Evolutionary conservation across 305 asterid species (phyloP), one percentile per base, ranked within the genome.

Genomic region (Rubia occidens): DNA sequence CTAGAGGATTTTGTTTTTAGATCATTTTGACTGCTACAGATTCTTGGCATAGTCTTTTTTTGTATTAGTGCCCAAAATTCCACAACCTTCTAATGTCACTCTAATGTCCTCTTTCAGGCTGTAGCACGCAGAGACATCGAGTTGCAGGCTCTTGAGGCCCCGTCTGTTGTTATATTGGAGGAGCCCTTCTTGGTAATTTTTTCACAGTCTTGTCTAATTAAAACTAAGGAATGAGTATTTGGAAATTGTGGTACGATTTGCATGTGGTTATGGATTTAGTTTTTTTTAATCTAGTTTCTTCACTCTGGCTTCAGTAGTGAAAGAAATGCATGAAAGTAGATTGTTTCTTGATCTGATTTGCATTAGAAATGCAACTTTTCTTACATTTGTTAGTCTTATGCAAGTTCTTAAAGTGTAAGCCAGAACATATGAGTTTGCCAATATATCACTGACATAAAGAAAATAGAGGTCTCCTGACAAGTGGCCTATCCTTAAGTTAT

Each of bases 131-230:
- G 86, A 85, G 97, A 90, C 72, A 82, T 93, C 67, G 97, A 88
- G 77, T 76, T 94, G 82, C 86, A 78, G 60, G 85, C 86, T 26
- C 76, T 77, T 81, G 96, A 86, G 78, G 81, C 91, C 54, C 97
- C 98, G 14, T 83, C 95, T 17, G 75, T 78, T 76, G 88, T 93
- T 69, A 79, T 89, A 66, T 64, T 88, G 76, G 96, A 89, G 80
- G 89, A 86, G 75, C 96, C 98, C 67, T 94, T 90, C 80, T 20
- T 79, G 90, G 99, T 94, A 87, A 82, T 74, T 14, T 54, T 61
- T n/a, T 63, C 8, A 40, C 45, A 17, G 43, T 66, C 63, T 17
- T 6, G 47, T 68, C 64, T 67, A 5, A 7, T 29, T 60, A 17
- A 13, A 37, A 40, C 17, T 40, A 21, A 10, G 47, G 49, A 32